These are phyloP conservation scores for Pythium rhizo-oryzae DNA, from an alignment of 352 stramenopile genomes.

Conservation along the genomic window DNA sequence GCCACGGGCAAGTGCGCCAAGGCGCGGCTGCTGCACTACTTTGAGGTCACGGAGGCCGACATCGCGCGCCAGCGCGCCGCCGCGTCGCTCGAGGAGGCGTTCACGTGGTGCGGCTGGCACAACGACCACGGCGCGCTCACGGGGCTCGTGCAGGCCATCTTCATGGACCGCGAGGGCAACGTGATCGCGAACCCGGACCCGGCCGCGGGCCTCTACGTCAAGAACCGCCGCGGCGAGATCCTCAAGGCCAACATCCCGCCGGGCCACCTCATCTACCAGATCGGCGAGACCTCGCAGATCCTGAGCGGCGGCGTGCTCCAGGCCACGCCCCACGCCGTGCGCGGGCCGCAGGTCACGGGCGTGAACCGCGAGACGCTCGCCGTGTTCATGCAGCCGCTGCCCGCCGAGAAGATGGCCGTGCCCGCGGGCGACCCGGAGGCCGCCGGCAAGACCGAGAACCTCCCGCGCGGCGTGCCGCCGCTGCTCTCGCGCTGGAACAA, in stretches of 20 bases:
- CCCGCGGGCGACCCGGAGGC: conserved; percentile 49
- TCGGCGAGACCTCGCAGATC: conserved; percentile 96
- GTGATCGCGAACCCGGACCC: conserved; percentile 77
- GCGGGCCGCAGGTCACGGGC: conserved; percentile 68
- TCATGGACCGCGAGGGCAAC: conserved; percentile 77
- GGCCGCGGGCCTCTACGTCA: conserved; percentile 92
- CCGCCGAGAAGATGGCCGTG: conserved; percentile 79
- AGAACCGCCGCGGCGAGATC: conserved; percentile 88
- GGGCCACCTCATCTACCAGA: conserved; percentile 93
- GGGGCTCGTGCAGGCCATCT: conserved; percentile 92
- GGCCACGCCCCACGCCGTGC: conserved; percentile 92
- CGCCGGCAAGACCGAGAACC: conserved; percentile 68
- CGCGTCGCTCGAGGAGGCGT: conserved; percentile 64
- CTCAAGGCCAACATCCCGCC: conserved; percentile 88
- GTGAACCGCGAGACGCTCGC: conserved; percentile 94
- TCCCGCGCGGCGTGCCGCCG: conserved; percentile 80
- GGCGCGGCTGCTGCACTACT: conserved; percentile 97
- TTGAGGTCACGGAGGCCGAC: conserved; percentile 72
- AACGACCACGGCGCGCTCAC: conserved; percentile 97
- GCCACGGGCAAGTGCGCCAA: conserved; percentile 90
- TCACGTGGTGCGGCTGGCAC: conserved; percentile 98
- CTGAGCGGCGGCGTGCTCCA: conserved; percentile 92
- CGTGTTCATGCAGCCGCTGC: conserved; percentile 97
- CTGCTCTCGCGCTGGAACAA: conserved; percentile 88
- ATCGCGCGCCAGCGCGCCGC: conserved; percentile 53